Evolutionary conservation across 164 flowering plant species (phyloP).

Genomic region (Cinnamomum micranthum): DNA sequence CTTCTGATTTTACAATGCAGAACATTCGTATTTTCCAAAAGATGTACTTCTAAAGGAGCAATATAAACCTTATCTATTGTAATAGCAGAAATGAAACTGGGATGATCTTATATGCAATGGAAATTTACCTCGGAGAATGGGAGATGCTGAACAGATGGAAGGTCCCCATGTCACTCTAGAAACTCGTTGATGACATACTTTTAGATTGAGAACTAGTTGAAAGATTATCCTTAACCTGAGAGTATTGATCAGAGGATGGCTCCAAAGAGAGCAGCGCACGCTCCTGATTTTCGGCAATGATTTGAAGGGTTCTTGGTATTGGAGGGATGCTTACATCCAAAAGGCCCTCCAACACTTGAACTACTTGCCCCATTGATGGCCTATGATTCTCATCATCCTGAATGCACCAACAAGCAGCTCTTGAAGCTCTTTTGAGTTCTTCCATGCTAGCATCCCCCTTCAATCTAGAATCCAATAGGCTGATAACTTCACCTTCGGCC

Average conservation of each 20-base stretch:
- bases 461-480: slow-evolving; percentile 21
- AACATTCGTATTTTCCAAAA: no score
- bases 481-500: slow-evolving; percentile 12
- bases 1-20: no score
- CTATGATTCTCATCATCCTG: slow-evolving; percentile 29
- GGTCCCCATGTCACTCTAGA: not conserved
- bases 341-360: slow-evolving; percentile 33
- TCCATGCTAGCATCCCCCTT: slow-evolving; percentile 18
- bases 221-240: not conserved
- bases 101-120: no score
- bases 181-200: not conserved
- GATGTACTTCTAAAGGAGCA: no score
- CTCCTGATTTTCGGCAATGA: slow-evolving; percentile 14
- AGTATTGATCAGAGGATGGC: not conserved
- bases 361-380: slow-evolving; percentile 37
- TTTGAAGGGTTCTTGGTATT: slow-evolving; percentile 26
- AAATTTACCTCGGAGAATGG: no score
- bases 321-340: slow-evolving; percentile 30
- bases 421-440: slow-evolving; percentile 25
- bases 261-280: not conserved
- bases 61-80: no score
- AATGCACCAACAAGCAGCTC: slow-evolving; percentile 35
- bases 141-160: not conserved
- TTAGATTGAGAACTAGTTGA: not conserved
- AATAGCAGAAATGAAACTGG: no score